phyloP scores from a whole-genome alignment of 306 rosid species.

The Lupinus albus region DNA sequence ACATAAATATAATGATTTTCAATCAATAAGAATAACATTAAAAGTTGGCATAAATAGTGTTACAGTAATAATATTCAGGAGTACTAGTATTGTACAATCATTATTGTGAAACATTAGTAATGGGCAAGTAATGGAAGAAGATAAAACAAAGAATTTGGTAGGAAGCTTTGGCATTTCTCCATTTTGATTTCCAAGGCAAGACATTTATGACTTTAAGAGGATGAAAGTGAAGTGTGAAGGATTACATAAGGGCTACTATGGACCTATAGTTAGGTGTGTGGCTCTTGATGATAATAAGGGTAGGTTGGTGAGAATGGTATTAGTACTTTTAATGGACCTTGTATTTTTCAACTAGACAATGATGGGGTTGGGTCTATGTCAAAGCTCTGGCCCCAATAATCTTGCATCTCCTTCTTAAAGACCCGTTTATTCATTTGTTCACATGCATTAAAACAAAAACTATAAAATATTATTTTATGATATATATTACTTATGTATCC shows the following conservation, averaged over 20 bases:
- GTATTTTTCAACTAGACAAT: constrained; percentile 3
- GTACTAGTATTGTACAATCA: background rate
- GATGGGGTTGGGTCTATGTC: constrained; percentile 28
- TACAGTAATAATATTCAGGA: no score
- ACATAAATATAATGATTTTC: no score
- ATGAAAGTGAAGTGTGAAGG: constrained; percentile 28
- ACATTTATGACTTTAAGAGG: constrained; percentile 12
- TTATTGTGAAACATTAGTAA: background rate
- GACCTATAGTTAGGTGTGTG: no score
- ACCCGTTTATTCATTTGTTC: constrained; percentile 13
- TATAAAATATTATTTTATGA: no score
- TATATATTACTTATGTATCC: no score
- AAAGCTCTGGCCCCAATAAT: background rate
- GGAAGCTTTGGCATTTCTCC: background rate
- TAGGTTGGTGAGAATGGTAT: constrained; percentile 16
- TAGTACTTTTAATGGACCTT: constrained; percentile 26
- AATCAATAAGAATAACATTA: no score
- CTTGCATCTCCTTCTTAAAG: background rate
- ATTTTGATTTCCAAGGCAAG: constrained; percentile 19
- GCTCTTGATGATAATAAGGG: background rate
- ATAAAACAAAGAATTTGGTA: background rate
- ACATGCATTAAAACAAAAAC: background rate
- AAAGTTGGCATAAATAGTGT: no score
- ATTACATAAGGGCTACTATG: background rate
- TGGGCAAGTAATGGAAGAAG: background rate